These are phyloP conservation scores for Aureobasidium pullulans DNA, from an alignment of 2,329 filamentous ascomycete genomes.

Conservation along the genomic window DNA sequence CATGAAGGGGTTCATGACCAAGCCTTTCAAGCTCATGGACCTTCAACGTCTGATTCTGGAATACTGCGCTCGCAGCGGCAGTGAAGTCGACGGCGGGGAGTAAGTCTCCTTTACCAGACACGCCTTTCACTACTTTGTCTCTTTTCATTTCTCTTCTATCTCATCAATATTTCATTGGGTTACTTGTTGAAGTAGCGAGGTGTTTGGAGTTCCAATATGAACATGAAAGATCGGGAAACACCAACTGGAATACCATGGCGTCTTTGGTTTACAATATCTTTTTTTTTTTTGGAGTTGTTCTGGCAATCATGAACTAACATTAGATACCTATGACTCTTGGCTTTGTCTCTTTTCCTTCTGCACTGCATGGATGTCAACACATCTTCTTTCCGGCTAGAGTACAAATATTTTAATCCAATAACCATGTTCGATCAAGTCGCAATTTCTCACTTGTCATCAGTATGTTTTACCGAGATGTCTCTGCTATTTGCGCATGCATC, in stretches of 20 bases:
- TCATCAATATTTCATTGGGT: background rate
- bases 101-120: background rate
- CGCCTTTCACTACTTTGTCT: background rate
- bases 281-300: background rate
- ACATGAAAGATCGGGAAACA: background rate
- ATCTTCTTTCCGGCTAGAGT: background rate
- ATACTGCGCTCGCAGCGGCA: slow-evolving; percentile 31
- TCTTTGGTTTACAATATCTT: background rate
- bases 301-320: background rate
- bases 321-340: background rate
- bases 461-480: too few species aligned
- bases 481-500: too few species aligned
- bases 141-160: background rate
- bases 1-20: slow-evolving; percentile 63
- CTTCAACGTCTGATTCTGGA: slow-evolving; percentile 53
- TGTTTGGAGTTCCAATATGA: background rate
- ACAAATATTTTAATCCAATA: background rate
- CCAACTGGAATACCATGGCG: background rate
- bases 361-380: background rate
- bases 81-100: slow-evolving; percentile 4
- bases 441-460: too few species aligned
- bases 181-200: slow-evolving; percentile 1
- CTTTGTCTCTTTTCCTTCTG: background rate
- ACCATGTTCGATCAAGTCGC: too few species aligned
- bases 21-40: slow-evolving; percentile 58